Conservation (phyloP, 176 grass and related monocot genomes). For the Alopecurus myosuroides region DNA sequence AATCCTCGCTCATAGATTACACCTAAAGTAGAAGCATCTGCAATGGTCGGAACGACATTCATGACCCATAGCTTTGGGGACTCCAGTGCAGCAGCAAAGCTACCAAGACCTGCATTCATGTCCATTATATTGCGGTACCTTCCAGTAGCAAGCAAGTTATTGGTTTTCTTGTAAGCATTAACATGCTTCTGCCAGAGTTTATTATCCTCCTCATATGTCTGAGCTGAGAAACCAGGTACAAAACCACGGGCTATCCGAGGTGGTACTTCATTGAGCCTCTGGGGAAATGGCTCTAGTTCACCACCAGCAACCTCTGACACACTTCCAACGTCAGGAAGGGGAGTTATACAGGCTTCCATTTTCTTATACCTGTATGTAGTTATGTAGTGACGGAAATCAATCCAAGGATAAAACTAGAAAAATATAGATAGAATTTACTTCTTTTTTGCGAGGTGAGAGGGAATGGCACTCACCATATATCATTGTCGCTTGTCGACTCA, state of each 20-base stretch:
- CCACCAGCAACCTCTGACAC: slow-evolving; percentile 49
- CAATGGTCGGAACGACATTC: slow-evolving; percentile 66
- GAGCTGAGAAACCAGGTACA: slow-evolving; percentile 38
- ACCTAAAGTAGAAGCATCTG: slow-evolving; percentile 55
- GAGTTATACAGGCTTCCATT: slow-evolving; percentile 76
- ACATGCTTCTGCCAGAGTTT: slow-evolving; percentile 72
- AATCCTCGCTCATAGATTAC: slow-evolving; percentile 86
- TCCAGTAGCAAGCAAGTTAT: slow-evolving; percentile 53
- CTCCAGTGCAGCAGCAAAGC: slow-evolving; percentile 71
- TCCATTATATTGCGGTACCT: slow-evolving; percentile 86
- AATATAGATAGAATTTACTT: background rate
- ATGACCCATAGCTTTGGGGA: slow-evolving; percentile 72
- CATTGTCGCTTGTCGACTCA: slow-evolving; percentile 41
- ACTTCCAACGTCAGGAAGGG: slow-evolving; percentile 43
- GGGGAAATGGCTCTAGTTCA: slow-evolving; percentile 57
- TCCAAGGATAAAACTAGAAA: background rate
- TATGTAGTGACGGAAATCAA: slow-evolving; percentile 10
- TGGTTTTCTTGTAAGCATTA: slow-evolving; percentile 62
- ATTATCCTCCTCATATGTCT: slow-evolving; percentile 57
- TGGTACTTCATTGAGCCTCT: slow-evolving; percentile 65
- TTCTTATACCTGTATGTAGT: slow-evolving; percentile 71
- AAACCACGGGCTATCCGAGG: slow-evolving; percentile 54
- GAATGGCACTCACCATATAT: slow-evolving; percentile 59
- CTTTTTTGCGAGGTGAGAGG: background rate
- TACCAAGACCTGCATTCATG: slow-evolving; percentile 78